phyloP scores from a whole-genome alignment of 192 early-diverging fungal genomes.

The Globomyces pollinis-pini region DNA sequence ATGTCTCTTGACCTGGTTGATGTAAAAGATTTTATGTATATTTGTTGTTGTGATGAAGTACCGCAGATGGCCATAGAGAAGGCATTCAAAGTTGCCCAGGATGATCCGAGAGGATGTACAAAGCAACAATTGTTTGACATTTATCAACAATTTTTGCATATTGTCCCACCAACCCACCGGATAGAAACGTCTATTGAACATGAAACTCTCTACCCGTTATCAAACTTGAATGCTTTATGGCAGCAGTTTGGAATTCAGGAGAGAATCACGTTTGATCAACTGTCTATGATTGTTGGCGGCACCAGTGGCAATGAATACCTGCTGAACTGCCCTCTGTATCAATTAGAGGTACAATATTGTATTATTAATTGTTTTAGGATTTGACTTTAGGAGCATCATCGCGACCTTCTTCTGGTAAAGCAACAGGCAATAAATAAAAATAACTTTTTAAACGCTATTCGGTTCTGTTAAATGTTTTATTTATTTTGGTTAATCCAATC shows the following conservation, averaged over 20 bases:
- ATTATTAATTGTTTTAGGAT: conserved; percentile 2
- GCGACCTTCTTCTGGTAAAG: conserved; percentile 5
- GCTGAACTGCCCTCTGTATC: conserved; percentile 8
- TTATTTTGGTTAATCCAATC: not conserved
- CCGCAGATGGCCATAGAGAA: not conserved
- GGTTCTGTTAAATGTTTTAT: not conserved
- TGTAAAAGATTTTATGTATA: not conserved
- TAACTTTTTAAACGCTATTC: not conserved
- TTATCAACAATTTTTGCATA: not conserved
- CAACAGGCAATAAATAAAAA: not conserved
- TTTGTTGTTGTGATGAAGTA: conserved; percentile 6
- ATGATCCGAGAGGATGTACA: not conserved
- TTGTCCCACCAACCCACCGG: not conserved
- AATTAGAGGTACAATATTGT: not conserved
- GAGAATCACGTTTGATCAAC: not conserved
- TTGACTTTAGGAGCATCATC: not conserved
- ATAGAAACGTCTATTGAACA: not conserved
- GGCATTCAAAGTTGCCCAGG: conserved; percentile 5
- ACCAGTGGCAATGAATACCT: not conserved
- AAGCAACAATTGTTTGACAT: not conserved
- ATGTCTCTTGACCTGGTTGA: not conserved
- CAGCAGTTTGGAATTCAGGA: not conserved
- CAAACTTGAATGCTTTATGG: not conserved
- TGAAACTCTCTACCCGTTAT: not conserved
- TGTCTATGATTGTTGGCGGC: not conserved